A percentile compares a stretch with the other conserved stretches of the same genome.
Conservation (phyloP, 2,329 filamentous ascomycete species). For the Cytospora leucostoma region DNA sequence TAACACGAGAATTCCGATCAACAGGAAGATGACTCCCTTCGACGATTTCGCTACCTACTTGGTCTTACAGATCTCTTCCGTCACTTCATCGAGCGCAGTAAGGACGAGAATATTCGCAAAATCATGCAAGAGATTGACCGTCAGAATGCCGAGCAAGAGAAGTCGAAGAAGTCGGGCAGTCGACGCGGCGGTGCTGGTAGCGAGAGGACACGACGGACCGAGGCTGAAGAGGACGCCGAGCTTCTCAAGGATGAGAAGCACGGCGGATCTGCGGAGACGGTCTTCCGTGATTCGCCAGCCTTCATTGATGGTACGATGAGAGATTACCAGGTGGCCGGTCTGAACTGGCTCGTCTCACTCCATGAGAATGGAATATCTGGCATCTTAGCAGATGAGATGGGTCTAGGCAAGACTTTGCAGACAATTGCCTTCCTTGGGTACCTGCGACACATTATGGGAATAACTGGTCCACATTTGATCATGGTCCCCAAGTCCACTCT, state of each 20-base stretch:
- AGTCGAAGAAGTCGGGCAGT: constrained; percentile 70
- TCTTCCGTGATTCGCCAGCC: constrained; percentile 91
- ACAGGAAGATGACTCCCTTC: constrained; percentile 91
- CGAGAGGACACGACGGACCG: constrained; percentile 81
- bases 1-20: constrained; percentile 13
- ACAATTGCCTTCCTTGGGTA: constrained; percentile 97
- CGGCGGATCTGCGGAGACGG: constrained; percentile 80
- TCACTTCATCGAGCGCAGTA: constrained; percentile 98
- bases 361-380: constrained; percentile 99
- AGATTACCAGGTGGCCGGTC: constrained; percentile 91
- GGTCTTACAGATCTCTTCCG: constrained; percentile 96
- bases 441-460: constrained; percentile 85
- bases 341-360: constrained; percentile 97
- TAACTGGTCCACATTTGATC: constrained; percentile 86
- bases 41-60: constrained; percentile 90
- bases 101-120: constrained; percentile 89
- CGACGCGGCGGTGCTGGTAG: constrained; percentile 83
- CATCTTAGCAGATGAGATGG: constrained; percentile 98
- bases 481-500: constrained; percentile 95
- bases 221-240: constrained; percentile 97
- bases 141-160: constrained; percentile 76
- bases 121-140: constrained; percentile 94
- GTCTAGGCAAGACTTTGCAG: constrained; percentile 94
- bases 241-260: constrained; percentile 82
- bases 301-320: constrained; percentile 89